These are phyloP conservation scores for Trichopus zeylanicus DNA, from an alignment of 116 monocot genomes.

Conservation along the genomic window DNA sequence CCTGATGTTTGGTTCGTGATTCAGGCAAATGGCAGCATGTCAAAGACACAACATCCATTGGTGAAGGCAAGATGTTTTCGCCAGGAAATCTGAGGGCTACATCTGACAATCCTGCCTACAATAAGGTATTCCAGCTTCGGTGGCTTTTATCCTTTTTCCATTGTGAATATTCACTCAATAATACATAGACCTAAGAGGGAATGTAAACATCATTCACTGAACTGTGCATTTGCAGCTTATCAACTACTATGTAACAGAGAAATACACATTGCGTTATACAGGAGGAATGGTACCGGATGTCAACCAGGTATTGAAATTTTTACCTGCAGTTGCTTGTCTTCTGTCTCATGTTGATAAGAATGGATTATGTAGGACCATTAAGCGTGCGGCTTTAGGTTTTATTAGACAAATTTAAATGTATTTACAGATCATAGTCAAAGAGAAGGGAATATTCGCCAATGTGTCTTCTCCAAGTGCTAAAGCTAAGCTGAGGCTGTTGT, in stretches of 20 bases:
- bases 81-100: slow-evolving; percentile 96
- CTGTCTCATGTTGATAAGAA: no score
- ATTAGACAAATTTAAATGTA: no score
- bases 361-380: no score
- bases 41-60: slow-evolving; percentile 87
- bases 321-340: no score
- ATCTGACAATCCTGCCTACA: slow-evolving; percentile 76
- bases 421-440: slow-evolving; percentile 97
- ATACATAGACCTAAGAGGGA: background rate
- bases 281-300: slow-evolving; percentile 99
- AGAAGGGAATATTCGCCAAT: slow-evolving; percentile 97
- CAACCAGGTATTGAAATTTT: slow-evolving; percentile 95
- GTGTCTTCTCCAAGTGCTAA: slow-evolving; percentile 80
- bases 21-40: slow-evolving; percentile 97
- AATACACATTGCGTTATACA: slow-evolving; percentile 97
- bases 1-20: background rate
- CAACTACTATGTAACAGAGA: slow-evolving; percentile 89
- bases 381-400: no score
- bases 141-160: background rate
- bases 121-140: slow-evolving; percentile 31
- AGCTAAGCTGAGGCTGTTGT: slow-evolving; percentile 92
- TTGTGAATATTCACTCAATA: background rate
- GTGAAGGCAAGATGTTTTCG: slow-evolving; percentile 98
- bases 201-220: background rate
- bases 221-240: slow-evolving; percentile 68